Evolutionary conservation across 1,284 basidiomycete genomes (phyloP).

Genomic region (Fomes fomentarius): DNA sequence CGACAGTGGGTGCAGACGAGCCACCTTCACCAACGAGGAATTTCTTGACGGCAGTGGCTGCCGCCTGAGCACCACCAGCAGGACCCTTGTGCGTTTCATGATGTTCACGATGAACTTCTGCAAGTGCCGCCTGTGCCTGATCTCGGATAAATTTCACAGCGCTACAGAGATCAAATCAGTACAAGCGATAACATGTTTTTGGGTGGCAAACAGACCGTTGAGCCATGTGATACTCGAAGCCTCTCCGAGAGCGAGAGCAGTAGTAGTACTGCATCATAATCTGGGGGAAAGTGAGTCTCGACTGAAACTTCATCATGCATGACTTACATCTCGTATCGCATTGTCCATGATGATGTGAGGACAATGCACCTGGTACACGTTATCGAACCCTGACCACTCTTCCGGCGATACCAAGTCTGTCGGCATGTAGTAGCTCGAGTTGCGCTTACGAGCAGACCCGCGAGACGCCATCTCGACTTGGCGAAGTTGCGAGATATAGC

Average conservation of each 20-base stretch:
- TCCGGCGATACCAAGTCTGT: slow-evolving; percentile 64
- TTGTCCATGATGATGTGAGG: slow-evolving; percentile 86
- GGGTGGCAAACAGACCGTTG: slow-evolving; percentile 73
- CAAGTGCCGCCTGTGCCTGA: slow-evolving; percentile 60
- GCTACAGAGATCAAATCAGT: slow-evolving; percentile 46
- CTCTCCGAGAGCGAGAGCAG: slow-evolving; percentile 74
- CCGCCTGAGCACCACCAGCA: slow-evolving; percentile 55
- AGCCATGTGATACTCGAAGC: slow-evolving; percentile 89
- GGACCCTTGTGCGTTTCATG: slow-evolving; percentile 38
- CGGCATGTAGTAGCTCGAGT: slow-evolving; percentile 63
- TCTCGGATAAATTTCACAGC: slow-evolving; percentile 87
- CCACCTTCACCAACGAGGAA: slow-evolving; percentile 54
- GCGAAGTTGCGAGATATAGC: slow-evolving; percentile 62
- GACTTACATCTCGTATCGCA: slow-evolving; percentile 50
- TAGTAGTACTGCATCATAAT: slow-evolving; percentile 92
- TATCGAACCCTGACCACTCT: slow-evolving; percentile 86
- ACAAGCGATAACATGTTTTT: no score
- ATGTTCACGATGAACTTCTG: slow-evolving; percentile 35
- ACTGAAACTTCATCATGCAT: not conserved
- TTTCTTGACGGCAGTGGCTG: slow-evolving; percentile 64
- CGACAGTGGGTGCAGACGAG: slow-evolving; percentile 46
- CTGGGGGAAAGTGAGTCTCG: slow-evolving; percentile 37
- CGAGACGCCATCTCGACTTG: slow-evolving; percentile 46
- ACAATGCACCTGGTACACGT: slow-evolving; percentile 90
- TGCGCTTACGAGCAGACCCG: slow-evolving; percentile 35